Conservation (phyloP, 345 rosid species). For the Barbarea vulgaris region DNA sequence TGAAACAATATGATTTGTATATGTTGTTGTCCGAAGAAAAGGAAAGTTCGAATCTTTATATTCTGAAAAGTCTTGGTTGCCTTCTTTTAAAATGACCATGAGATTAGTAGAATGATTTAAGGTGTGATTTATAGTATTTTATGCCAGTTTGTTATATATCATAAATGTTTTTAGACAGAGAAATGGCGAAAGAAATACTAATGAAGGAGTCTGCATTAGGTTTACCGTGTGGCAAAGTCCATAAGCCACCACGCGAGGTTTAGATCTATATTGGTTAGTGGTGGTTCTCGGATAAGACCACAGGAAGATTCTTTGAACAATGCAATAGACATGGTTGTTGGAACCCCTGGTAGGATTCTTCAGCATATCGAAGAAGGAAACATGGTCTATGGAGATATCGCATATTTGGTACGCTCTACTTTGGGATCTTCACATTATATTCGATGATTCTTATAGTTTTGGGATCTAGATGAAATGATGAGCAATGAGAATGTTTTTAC, state of each 20-base stretch:
- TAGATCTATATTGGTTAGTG: slow-evolving; percentile 87
- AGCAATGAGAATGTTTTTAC: slow-evolving; percentile 9
- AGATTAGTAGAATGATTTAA: background rate
- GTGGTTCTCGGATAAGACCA: slow-evolving; percentile 84
- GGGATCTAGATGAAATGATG: background rate
- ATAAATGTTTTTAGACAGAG: background rate
- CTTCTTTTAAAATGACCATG: background rate
- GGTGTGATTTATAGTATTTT: background rate
- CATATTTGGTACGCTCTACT: slow-evolving; percentile 49
- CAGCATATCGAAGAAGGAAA: slow-evolving; percentile 92
- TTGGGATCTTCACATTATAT: slow-evolving; percentile 4
- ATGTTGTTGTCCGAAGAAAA: background rate
- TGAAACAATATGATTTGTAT: background rate
- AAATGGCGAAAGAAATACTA: background rate
- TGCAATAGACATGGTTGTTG: slow-evolving; percentile 92
- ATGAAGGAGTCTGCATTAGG: slow-evolving; percentile 47
- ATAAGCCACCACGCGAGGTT: slow-evolving; percentile 92
- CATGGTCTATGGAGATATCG: slow-evolving; percentile 94
- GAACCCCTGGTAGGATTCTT: slow-evolving; percentile 96
- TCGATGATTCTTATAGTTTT: background rate
- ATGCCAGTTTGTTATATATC: background rate
- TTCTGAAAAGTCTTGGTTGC: slow-evolving; percentile 5
- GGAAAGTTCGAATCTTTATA: background rate
- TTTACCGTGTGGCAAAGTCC: slow-evolving; percentile 87
- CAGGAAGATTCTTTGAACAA: slow-evolving; percentile 83